Conservation (phyloP, 2,329 filamentous ascomycete species). For the Bipolaris sorokiniana region DNA sequence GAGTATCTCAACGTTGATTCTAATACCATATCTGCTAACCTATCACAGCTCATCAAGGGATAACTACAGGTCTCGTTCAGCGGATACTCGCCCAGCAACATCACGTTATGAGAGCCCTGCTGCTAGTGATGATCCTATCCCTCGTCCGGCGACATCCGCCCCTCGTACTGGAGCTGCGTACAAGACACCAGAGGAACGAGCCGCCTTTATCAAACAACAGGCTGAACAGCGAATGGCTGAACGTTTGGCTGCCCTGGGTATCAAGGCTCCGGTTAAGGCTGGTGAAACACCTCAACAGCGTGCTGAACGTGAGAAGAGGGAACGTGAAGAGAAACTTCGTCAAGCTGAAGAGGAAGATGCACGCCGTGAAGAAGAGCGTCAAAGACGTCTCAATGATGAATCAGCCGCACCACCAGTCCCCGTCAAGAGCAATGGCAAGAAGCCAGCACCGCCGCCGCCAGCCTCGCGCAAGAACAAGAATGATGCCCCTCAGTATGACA, state of each 20-base stretch:
- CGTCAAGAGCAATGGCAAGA: slow-evolving; percentile 50
- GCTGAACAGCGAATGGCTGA: slow-evolving; percentile 97
- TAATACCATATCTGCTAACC: slow-evolving; percentile 16
- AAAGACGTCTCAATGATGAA: slow-evolving; percentile 81
- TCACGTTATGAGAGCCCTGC: slow-evolving; percentile 60
- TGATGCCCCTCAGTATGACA: slow-evolving; percentile 64
- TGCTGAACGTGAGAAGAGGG: slow-evolving; percentile 83
- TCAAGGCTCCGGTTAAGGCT: slow-evolving; percentile 80
- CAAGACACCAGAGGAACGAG: slow-evolving; percentile 89
- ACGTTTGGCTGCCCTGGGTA: slow-evolving; percentile 87
- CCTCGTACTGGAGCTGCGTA: slow-evolving; percentile 72
- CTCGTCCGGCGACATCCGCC: slow-evolving; percentile 61
- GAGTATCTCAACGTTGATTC: slow-evolving; percentile 31
- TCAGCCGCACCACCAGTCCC: slow-evolving; percentile 66
- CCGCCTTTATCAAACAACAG: slow-evolving; percentile 95
- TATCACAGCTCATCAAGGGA: slow-evolving; percentile 36
- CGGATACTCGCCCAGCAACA: slow-evolving; percentile 37
- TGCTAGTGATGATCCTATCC: slow-evolving; percentile 53
- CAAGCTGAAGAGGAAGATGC: slow-evolving; percentile 95
- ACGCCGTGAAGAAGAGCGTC: slow-evolving; percentile 83
- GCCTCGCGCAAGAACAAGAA: slow-evolving; percentile 73
- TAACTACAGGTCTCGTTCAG: slow-evolving; percentile 48
- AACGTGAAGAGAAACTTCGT: slow-evolving; percentile 83
- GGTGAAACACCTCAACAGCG: slow-evolving; percentile 84
- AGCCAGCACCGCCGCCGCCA: slow-evolving; percentile 70